Evolutionary conservation across 257 asterid genomes (phyloP).

Genomic region (Nicotiana tabacum): DNA sequence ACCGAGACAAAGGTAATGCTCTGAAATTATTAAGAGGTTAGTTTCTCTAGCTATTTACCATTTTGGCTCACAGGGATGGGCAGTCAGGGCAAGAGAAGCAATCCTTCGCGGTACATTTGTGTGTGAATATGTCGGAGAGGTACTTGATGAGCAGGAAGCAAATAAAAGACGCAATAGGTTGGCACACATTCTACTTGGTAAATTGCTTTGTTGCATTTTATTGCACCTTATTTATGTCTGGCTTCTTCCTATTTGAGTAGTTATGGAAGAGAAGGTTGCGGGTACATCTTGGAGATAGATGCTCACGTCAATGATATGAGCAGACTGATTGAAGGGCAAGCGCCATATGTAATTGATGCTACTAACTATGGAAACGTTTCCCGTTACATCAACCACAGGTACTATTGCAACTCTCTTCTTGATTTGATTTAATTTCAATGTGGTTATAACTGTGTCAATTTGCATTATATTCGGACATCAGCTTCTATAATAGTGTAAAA

Average conservation of each 20-base stretch:
- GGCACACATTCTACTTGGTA: conserved; percentile 2
- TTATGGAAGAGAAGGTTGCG: conserved; percentile 53
- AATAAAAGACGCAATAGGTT: conserved; percentile 75
- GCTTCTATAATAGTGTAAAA: background rate
- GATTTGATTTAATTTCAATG: background rate
- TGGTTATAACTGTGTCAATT: background rate
- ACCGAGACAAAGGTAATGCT: conserved; percentile 72
- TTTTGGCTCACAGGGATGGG: conserved; percentile 83
- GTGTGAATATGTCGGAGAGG: conserved; percentile 94
- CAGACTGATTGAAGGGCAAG: conserved; percentile 80
- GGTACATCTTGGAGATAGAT: conserved; percentile 64
- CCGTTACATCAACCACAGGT: conserved; percentile 98
- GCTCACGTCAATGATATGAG: conserved; percentile 71
- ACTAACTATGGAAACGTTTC: conserved; percentile 86
- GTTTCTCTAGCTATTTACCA: conserved; percentile 9
- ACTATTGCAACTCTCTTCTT: conserved; percentile 17
- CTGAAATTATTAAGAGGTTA: conserved; percentile 6
- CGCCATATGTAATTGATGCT: conserved; percentile 70
- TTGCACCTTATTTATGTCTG: conserved; percentile 4
- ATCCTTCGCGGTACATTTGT: conserved; percentile 85
- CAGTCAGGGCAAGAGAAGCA: conserved; percentile 83
- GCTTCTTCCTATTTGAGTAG: conserved; percentile 29
- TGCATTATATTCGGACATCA: conserved; percentile 5
- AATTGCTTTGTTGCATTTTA: background rate
- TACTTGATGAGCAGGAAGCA: conserved; percentile 79